These are phyloP conservation scores for Lunasporangiospora selenospora DNA, from an alignment of 192 early-diverging fungal species.

Conservation along the genomic window DNA sequence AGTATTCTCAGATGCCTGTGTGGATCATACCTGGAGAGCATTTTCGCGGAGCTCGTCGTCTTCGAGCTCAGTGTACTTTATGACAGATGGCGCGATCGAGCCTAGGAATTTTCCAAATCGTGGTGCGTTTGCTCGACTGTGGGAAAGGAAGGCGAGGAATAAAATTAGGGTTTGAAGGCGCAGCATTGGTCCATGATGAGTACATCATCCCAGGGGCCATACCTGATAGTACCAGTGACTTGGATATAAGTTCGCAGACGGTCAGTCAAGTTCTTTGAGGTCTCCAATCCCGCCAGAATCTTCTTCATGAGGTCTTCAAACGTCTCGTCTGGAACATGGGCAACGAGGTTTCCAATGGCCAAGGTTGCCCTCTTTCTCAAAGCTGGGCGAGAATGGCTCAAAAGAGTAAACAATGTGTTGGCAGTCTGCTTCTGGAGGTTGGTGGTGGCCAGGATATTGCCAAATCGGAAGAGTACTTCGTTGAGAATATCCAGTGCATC, in stretches of 20 bases:
- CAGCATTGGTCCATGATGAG: too few species aligned
- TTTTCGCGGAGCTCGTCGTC: slow-evolving; percentile 86
- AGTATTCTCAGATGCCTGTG: background rate
- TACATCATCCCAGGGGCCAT: too few species aligned
- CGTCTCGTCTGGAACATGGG: slow-evolving; percentile 68
- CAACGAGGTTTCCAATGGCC: slow-evolving; percentile 72
- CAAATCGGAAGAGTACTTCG: slow-evolving; percentile 77
- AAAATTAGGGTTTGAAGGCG: slow-evolving; percentile 11
- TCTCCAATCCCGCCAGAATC: slow-evolving; percentile 60
- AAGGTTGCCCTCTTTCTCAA: slow-evolving; percentile 80
- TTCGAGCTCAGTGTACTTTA: slow-evolving; percentile 61
- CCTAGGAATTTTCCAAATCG: slow-evolving; percentile 72
- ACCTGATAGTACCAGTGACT: slow-evolving; percentile 77
- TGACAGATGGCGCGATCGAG: slow-evolving; percentile 65
- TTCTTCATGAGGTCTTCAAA: slow-evolving; percentile 71
- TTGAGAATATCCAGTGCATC: slow-evolving; percentile 80
- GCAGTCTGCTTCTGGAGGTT: slow-evolving; percentile 65
- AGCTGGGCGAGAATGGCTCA: slow-evolving; percentile 74
- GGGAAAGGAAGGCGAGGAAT: slow-evolving; percentile 1
- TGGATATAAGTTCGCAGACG: slow-evolving; percentile 78
- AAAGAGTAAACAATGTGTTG: slow-evolving; percentile 66
- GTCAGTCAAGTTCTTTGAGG: slow-evolving; percentile 60
- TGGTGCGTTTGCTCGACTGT: slow-evolving; percentile 75
- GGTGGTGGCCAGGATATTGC: slow-evolving; percentile 58
- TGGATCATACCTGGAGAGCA: slow-evolving; percentile 71